phyloP scores from a whole-genome alignment of 2,329 filamentous ascomycete species.

The Xylariaceae sp. region DNA sequence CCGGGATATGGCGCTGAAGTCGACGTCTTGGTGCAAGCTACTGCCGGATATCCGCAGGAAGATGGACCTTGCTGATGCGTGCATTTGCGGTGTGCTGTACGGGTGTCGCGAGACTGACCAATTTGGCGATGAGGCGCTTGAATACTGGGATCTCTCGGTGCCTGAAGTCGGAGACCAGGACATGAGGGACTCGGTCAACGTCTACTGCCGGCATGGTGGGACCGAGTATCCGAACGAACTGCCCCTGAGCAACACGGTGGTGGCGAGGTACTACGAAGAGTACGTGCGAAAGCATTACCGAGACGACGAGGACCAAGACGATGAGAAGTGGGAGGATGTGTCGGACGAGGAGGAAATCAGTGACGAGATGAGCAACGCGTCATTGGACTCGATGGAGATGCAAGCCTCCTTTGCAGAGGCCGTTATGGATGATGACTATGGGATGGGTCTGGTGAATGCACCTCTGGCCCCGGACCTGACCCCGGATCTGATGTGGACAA shows the following conservation, averaged over 20 bases:
- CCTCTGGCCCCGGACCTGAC: too few species aligned
- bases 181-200: constrained; percentile 14
- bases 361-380: background rate
- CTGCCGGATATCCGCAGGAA: constrained; percentile 24
- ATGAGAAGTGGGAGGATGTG: constrained; percentile 11
- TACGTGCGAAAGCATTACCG: constrained; percentile 13
- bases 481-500: too few species aligned
- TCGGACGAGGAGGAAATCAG: constrained; percentile 7
- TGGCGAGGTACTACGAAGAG: constrained; percentile 11
- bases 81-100: constrained; percentile 23
- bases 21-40: constrained; percentile 24
- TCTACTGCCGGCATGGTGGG: constrained; percentile 18
- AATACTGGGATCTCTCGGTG: constrained; percentile 21
- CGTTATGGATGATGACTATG: background rate
- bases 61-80: constrained; percentile 20
- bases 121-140: background rate
- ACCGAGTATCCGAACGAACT: constrained; percentile 16
- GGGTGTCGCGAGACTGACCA: constrained; percentile 14
- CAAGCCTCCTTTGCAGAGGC: background rate
- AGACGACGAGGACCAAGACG: background rate
- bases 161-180: constrained; percentile 9
- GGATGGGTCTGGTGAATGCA: too few species aligned
- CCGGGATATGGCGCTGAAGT: constrained; percentile 18
- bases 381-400: background rate
- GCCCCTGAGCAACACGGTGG: constrained; percentile 10